These are phyloP conservation scores for Aurantiochytrium sp. DNA, from an alignment of 108 stramenopile species.

Conservation along the genomic window DNA sequence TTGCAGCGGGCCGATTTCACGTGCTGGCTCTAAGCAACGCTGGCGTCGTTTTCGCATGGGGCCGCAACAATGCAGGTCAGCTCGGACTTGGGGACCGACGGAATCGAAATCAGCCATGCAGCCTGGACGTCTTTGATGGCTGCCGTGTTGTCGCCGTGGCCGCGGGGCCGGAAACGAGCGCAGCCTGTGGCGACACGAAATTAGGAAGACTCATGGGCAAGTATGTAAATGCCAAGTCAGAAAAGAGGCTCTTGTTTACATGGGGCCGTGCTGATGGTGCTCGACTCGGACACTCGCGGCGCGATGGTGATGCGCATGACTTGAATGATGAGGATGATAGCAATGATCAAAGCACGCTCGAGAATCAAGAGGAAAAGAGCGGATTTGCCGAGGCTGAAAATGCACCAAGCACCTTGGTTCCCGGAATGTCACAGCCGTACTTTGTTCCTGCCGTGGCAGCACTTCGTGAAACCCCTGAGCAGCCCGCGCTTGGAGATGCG, in stretches of 20 bases:
- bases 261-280: not conserved
- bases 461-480: not conserved
- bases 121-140: not conserved
- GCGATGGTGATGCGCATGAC: not conserved
- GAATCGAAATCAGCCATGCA: not conserved
- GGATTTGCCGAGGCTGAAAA: not conserved
- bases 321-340: not conserved
- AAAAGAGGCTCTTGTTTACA: not conserved
- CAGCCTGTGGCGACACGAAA: not conserved
- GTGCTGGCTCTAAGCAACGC: not conserved
- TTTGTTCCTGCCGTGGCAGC: not conserved
- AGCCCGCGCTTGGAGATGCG: not conserved
- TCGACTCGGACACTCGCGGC: not conserved
- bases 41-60: not conserved
- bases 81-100: not conserved
- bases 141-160: not conserved
- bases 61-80: not conserved
- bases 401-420: not conserved
- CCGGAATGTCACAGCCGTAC: not conserved
- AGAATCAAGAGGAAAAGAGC: not conserved
- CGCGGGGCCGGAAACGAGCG: not conserved
- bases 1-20: not conserved
- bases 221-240: not conserved
- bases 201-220: not conserved
- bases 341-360: not conserved